These are phyloP conservation scores for Microcyclospora tardicrescens DNA, from an alignment of 2,329 filamentous ascomycete genomes.

Conservation along the genomic window DNA sequence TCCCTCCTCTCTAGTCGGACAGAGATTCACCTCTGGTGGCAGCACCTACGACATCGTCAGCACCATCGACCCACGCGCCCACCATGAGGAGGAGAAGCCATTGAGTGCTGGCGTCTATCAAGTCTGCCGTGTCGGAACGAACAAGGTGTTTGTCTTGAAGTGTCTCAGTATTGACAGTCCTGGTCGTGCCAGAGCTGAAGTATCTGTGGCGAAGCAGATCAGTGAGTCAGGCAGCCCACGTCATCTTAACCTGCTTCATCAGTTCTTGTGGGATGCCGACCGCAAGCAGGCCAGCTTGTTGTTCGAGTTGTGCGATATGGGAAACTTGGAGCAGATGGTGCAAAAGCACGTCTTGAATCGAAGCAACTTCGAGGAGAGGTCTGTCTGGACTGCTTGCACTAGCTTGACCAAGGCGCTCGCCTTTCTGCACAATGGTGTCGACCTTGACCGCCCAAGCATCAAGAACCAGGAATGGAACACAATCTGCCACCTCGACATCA, in stretches of 20 bases:
- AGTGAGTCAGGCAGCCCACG: neutral
- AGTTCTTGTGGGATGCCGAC: conserved; percentile 3
- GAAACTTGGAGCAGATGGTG: conserved; percentile 8
- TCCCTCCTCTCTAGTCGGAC: neutral
- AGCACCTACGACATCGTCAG: neutral
- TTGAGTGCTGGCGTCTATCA: conserved; percentile 7
- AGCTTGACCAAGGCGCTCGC: conserved; percentile 6
- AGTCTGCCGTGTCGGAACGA: conserved; percentile 2
- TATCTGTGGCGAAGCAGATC: conserved; percentile 7
- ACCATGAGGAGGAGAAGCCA: neutral
- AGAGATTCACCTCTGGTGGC: too few species aligned
- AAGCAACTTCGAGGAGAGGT: conserved; percentile 2
- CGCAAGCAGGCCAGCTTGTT: conserved; percentile 4
- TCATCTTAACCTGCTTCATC: conserved; percentile 6
- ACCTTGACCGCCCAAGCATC: neutral
- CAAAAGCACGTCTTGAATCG: neutral
- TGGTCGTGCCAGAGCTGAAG: conserved; percentile 2
- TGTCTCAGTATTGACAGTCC: conserved; percentile 1
- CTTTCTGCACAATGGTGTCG: conserved; percentile 22
- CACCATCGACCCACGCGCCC: neutral
- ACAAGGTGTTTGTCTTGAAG: conserved; percentile 8
- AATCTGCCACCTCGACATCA: conserved; percentile 11
- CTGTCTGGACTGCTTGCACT: conserved; percentile 9
- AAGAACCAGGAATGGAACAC: conserved; percentile 7
- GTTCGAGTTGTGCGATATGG: conserved; percentile 11